A percentile compares a stretch with the other conserved stretches of the same genome.
These are phyloP conservation scores for Claviceps pazoutovae DNA, from an alignment of 2,329 filamentous ascomycete genomes.

Conservation along the genomic window DNA sequence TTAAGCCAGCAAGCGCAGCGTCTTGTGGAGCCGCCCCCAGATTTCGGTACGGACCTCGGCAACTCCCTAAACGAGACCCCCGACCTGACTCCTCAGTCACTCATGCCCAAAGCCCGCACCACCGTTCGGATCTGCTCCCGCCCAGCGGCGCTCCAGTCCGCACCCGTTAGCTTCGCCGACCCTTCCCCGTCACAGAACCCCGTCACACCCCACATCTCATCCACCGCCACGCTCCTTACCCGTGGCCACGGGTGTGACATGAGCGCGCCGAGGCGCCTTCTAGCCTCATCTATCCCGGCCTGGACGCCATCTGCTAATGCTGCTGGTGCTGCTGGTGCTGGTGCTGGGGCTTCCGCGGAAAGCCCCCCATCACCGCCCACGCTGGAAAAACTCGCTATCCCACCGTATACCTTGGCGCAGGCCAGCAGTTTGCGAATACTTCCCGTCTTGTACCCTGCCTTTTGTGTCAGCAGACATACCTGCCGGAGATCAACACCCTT, in stretches of 20 bases:
- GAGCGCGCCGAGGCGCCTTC: conserved; percentile 58
- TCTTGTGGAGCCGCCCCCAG: too few species aligned
- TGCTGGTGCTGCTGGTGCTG: neutral
- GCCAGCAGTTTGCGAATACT: conserved; percentile 73
- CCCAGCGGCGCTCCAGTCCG: conserved; percentile 44
- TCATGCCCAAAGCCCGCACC: conserved; percentile 25
- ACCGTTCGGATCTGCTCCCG: conserved; percentile 30
- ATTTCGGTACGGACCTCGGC: too few species aligned
- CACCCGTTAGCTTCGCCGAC: conserved; percentile 28
- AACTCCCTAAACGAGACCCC: too few species aligned
- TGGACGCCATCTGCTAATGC: conserved; percentile 4
- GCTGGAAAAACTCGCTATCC: conserved; percentile 39
- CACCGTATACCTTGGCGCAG: conserved; percentile 66
- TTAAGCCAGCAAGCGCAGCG: too few species aligned
- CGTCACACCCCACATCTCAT: conserved; percentile 42
- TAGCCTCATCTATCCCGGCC: conserved; percentile 34
- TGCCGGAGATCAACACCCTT: conserved; percentile 30
- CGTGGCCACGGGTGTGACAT: conserved; percentile 72
- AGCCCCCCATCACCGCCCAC: conserved; percentile 9
- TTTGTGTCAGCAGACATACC: conserved; percentile 60
- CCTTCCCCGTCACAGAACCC: conserved; percentile 15
- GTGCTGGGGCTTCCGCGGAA: neutral
- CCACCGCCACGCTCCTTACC: conserved; percentile 46
- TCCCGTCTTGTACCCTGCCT: conserved; percentile 67
- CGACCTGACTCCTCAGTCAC: neutral